Evolutionary conservation across 2,329 filamentous ascomycete species (phyloP).

Genomic region (Ophiocordyceps australis): DNA sequence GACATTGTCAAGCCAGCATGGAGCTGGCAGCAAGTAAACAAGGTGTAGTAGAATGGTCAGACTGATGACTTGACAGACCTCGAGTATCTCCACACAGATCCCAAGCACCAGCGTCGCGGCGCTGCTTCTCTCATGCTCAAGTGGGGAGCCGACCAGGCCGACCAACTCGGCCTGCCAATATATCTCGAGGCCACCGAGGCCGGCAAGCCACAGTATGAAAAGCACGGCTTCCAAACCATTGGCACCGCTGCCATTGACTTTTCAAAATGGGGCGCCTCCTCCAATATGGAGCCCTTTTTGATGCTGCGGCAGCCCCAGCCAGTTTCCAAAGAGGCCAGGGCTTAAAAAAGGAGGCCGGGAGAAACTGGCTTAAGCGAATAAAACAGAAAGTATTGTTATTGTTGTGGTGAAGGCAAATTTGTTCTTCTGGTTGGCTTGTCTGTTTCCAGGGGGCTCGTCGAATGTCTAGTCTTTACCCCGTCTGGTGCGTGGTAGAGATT

Average conservation of each 20-base stretch:
- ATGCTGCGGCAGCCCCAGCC: slow-evolving; percentile 11
- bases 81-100: slow-evolving; percentile 17
- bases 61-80: slow-evolving; percentile 10
- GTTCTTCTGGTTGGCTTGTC: too few species aligned
- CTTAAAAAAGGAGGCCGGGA: too few species aligned
- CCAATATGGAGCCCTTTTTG: slow-evolving; percentile 4
- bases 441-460: too few species aligned
- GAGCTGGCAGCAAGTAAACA: too few species aligned
- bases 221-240: slow-evolving; percentile 15
- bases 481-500: too few species aligned
- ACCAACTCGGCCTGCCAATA: slow-evolving; percentile 13
- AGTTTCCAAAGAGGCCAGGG: too few species aligned
- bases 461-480: too few species aligned
- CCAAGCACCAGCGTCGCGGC: slow-evolving; percentile 16
- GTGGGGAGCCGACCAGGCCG: slow-evolving; percentile 16
- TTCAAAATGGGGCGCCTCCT: slow-evolving; percentile 10
- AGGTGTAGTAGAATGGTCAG: too few species aligned
- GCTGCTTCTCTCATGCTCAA: slow-evolving; percentile 14
- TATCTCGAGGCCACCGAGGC: slow-evolving; percentile 17
- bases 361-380: too few species aligned
- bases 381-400: too few species aligned
- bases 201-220: slow-evolving; percentile 14
- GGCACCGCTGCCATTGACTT: slow-evolving; percentile 9
- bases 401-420: too few species aligned
- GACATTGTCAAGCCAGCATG: too few species aligned